These are phyloP conservation scores for Arthroderma sp. DNA, from an alignment of 2,329 filamentous ascomycete species.

Conservation along the genomic window DNA sequence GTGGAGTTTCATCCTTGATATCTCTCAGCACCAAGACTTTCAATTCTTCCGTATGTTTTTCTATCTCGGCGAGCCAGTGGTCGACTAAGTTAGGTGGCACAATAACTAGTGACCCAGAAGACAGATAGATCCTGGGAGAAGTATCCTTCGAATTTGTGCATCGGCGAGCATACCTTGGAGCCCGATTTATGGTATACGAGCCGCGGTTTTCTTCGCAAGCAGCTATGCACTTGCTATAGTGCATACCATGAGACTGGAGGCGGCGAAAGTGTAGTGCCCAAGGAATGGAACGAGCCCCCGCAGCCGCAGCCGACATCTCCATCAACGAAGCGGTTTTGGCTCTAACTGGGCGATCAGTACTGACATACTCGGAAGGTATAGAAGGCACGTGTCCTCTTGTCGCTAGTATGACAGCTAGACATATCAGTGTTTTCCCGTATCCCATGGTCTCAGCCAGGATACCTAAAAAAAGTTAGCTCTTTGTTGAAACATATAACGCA, in stretches of 20 bases:
- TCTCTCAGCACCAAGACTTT: conserved; percentile 52
- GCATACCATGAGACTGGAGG: conserved; percentile 36
- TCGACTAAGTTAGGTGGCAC: conserved; percentile 71
- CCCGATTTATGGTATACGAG: conserved; percentile 45
- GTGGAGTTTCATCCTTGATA: conserved; percentile 43
- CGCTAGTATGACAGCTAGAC: conserved; percentile 61
- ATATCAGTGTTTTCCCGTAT: conserved; percentile 77
- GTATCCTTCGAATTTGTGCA: conserved; percentile 26
- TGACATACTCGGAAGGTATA: conserved; percentile 51
- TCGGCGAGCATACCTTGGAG: conserved; percentile 31
- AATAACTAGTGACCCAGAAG: conserved; percentile 58
- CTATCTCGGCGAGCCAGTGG: conserved; percentile 74
- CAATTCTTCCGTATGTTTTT: conserved; percentile 60
- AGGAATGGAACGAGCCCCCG: conserved; percentile 55
- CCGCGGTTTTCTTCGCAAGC: conserved; percentile 48
- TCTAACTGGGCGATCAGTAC: conserved; percentile 32
- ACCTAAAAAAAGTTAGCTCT: conserved; percentile 17
- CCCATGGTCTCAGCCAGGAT: conserved; percentile 41
- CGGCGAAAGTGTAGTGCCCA: conserved; percentile 56
- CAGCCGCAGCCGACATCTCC: conserved; percentile 62
- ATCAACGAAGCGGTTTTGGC: conserved; percentile 49
- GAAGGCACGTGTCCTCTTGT: conserved; percentile 57
- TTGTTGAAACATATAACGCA: neutral
- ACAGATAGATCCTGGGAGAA: conserved; percentile 5
- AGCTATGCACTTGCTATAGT: conserved; percentile 44